phyloP scores from a whole-genome alignment of 23 red algal species.

The Cyanidium caldarium region DNA sequence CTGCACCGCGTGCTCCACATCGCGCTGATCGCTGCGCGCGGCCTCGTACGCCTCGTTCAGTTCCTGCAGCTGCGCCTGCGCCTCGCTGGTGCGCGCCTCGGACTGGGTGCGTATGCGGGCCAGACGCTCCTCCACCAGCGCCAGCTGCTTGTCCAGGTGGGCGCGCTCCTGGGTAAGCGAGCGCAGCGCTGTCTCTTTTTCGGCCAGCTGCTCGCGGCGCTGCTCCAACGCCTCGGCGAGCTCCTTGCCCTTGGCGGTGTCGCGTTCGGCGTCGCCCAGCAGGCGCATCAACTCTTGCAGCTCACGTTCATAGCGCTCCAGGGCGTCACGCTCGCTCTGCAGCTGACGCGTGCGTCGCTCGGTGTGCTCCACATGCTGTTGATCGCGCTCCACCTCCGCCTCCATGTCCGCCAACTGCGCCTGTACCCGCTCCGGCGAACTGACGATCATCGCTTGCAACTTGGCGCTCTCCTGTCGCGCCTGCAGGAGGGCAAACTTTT shows the following conservation, averaged over 20 bases:
- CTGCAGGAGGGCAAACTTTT: slow-evolving; percentile 21
- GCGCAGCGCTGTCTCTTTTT: slow-evolving; percentile 28
- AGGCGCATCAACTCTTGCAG: slow-evolving; percentile 18
- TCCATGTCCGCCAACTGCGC: slow-evolving; percentile 57
- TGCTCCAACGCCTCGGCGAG: slow-evolving; percentile 16
- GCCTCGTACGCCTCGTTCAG: neutral
- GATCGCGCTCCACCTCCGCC: slow-evolving; percentile 29
- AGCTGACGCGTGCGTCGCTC: slow-evolving; percentile 21
- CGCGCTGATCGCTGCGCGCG: slow-evolving; percentile 2
- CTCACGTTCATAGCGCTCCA: slow-evolving; percentile 12
- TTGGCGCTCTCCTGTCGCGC: slow-evolving; percentile 32
- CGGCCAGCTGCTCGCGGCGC: slow-evolving; percentile 12
- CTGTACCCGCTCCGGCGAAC: slow-evolving; percentile 61
- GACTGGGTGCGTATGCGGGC: slow-evolving; percentile 36
- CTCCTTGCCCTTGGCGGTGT: slow-evolving; percentile 17
- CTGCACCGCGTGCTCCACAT: neutral
- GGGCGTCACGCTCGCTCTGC: slow-evolving; percentile 4
- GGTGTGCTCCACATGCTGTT: slow-evolving; percentile 16
- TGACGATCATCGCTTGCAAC: slow-evolving; percentile 42
- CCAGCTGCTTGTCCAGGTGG: slow-evolving; percentile 29
- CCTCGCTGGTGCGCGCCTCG: slow-evolving; percentile 6
- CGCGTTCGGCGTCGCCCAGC: slow-evolving; percentile 18
- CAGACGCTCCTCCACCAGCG: slow-evolving; percentile 38
- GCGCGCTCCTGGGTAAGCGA: slow-evolving; percentile 22
- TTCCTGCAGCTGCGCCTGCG: neutral